Evolutionary conservation across 148 eudicot species (phyloP).

Genomic region (Pouteria glomerata): DNA sequence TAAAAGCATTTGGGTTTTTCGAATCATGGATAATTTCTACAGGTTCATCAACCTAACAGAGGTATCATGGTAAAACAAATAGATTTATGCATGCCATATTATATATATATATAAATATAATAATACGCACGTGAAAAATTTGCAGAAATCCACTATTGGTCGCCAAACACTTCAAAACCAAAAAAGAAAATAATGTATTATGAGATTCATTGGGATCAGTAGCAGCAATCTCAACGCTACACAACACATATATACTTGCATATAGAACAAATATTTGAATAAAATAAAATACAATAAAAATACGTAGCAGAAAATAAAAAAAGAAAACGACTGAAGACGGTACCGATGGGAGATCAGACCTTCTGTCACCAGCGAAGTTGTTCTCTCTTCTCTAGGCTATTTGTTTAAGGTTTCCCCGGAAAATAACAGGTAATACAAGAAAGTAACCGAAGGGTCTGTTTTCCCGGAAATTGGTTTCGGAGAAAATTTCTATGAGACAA

Average conservation of each 20-base stretch:
- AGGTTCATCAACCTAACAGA: background rate
- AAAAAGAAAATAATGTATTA: background rate
- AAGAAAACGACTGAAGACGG: background rate
- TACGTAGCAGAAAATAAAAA: background rate
- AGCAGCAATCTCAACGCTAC: background rate
- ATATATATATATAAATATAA: background rate
- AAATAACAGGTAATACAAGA: background rate
- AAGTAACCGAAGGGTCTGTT: background rate
- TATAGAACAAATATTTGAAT: background rate
- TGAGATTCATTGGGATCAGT: background rate
- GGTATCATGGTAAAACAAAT: background rate
- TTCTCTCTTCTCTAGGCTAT: no score
- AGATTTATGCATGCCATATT: background rate
- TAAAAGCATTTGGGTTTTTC: no score
- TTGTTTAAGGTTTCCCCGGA: background rate
- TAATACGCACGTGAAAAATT: no score
- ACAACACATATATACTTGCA: background rate
- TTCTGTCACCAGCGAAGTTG: background rate
- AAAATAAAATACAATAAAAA: background rate
- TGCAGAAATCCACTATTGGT: background rate
- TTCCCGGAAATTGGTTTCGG: conserved; percentile 1
- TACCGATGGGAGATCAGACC: background rate
- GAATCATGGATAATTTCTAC: no score
- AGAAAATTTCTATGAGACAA: background rate
- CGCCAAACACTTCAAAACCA: background rate